Conservation (phyloP, 164 flowering plant species). For the Warburgia ugandensis region DNA sequence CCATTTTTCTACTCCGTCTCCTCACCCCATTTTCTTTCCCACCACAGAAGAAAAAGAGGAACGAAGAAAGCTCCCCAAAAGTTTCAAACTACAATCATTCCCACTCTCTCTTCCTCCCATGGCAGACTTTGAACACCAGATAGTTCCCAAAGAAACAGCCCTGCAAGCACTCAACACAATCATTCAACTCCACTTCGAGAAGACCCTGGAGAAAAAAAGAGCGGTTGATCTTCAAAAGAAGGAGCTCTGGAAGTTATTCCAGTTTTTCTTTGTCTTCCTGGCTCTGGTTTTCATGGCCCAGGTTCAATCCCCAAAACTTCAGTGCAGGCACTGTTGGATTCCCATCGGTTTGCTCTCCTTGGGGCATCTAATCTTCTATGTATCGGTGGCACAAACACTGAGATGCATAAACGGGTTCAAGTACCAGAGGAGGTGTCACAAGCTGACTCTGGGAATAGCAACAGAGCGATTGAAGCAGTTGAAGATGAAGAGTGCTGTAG, state of each 20-base stretch:
- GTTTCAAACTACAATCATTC: too few species aligned
- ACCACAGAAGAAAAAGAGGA: too few species aligned
- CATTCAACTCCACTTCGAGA: slow-evolving; percentile 95
- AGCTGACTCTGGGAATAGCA: too few species aligned
- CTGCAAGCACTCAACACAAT: slow-evolving; percentile 80
- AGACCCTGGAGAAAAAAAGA: slow-evolving; percentile 86
- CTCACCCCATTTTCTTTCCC: too few species aligned
- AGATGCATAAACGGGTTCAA: slow-evolving; percentile 93
- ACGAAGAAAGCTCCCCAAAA: too few species aligned
- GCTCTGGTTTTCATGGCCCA: slow-evolving; percentile 42
- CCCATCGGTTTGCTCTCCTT: slow-evolving; percentile 75
- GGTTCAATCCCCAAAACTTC: slow-evolving; percentile 44
- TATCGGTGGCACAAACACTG: slow-evolving; percentile 85
- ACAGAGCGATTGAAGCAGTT: slow-evolving; percentile 68
- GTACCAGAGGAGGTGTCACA: too few species aligned
- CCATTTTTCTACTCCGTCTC: too few species aligned
- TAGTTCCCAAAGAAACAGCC: slow-evolving; percentile 46
- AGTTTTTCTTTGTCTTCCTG: slow-evolving; percentile 76
- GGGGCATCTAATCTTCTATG: slow-evolving; percentile 75
- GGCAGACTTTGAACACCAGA: slow-evolving; percentile 11
- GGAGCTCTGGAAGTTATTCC: slow-evolving; percentile 69
- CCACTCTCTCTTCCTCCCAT: too few species aligned
- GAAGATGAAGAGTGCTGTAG: too few species aligned
- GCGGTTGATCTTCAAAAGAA: slow-evolving; percentile 89
- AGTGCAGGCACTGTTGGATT: slow-evolving; percentile 84